Evolutionary conservation across 305 asterid species (phyloP).

Genomic region (Ruellia speciosa): DNA sequence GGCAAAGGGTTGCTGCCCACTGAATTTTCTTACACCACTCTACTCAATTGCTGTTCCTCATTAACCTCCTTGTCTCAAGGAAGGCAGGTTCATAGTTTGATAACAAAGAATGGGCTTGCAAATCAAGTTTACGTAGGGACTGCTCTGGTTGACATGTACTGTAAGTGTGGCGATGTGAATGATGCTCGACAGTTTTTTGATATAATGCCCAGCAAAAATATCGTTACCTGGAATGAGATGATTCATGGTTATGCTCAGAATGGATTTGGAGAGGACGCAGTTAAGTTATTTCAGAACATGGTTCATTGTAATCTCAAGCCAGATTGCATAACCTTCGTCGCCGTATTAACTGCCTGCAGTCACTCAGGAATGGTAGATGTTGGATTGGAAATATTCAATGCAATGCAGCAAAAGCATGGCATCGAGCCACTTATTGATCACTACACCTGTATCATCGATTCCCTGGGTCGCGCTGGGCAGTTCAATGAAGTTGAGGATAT

Average conservation of each 20-base stretch:
- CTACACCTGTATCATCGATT: slow-evolving; percentile 70
- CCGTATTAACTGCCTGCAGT: slow-evolving; percentile 72
- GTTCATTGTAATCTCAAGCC: slow-evolving; percentile 34
- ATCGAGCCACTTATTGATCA: slow-evolving; percentile 55
- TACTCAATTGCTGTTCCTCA: slow-evolving; percentile 54
- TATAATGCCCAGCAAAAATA: slow-evolving; percentile 40
- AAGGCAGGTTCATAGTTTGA: slow-evolving; percentile 49
- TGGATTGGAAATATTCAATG: slow-evolving; percentile 43
- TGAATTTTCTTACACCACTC: slow-evolving; percentile 57
- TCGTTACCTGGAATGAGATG: slow-evolving; percentile 71
- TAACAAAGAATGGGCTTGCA: slow-evolving; percentile 45
- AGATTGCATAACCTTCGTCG: slow-evolving; percentile 57
- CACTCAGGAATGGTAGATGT: slow-evolving; percentile 68
- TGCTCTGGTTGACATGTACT: slow-evolving; percentile 59
- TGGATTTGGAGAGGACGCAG: slow-evolving; percentile 62
- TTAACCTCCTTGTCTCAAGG: slow-evolving; percentile 48
- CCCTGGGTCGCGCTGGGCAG: slow-evolving; percentile 67
- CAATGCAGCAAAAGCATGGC: slow-evolving; percentile 46
- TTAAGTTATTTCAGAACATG: slow-evolving; percentile 46
- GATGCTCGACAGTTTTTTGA: slow-evolving; percentile 45
- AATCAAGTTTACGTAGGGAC: slow-evolving; percentile 62
- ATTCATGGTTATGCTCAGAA: slow-evolving; percentile 75
- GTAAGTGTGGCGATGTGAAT: slow-evolving; percentile 54
- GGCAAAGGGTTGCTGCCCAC: slow-evolving; percentile 44
- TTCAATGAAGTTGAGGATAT: slow-evolving; percentile 54